Percentiles rank a stretch among this genome's conserved stretches.
Conservation (phyloP, 129 eudicot genomes). For the Helianthus tuberosus region DNA sequence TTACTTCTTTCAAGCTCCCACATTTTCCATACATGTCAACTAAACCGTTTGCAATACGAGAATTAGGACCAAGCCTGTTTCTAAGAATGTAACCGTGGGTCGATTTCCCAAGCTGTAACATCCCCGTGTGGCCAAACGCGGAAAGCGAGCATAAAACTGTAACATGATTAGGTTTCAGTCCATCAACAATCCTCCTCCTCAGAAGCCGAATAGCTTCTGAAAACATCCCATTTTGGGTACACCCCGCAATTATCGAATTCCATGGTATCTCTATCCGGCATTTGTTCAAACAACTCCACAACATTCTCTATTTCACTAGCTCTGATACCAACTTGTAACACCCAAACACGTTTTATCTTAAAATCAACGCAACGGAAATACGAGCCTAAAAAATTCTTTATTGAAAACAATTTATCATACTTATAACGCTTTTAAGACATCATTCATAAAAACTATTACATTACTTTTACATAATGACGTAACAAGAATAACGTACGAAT, state of each 20-base stretch:
- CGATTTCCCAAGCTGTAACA: conserved; percentile 77
- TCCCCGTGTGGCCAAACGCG: conserved; percentile 70
- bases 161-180: conserved; percentile 63
- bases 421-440: too few relatives aligned
- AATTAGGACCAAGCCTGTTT: conserved; percentile 42
- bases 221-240: conserved; percentile 69
- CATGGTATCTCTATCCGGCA: conserved; percentile 74
- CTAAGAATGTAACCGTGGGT: conserved; percentile 59
- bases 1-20: conserved; percentile 68
- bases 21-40: conserved; percentile 91
- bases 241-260: conserved; percentile 74
- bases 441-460: too few relatives aligned
- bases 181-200: conserved; percentile 48
- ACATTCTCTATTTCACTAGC: conserved; percentile 73
- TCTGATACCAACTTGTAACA: too few relatives aligned
- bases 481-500: too few relatives aligned
- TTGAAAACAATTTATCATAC: too few relatives aligned
- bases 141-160: conserved; percentile 60
- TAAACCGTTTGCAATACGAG: conserved; percentile 51
- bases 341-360: too few relatives aligned
- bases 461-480: too few relatives aligned
- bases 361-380: too few relatives aligned
- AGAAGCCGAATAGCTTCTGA: conserved; percentile 60
- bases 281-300: conserved; percentile 63
- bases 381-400: too few relatives aligned